These are phyloP conservation scores for Sanghuangporus baumii DNA, from an alignment of 1,284 basidiomycete genomes.

Conservation along the genomic window DNA sequence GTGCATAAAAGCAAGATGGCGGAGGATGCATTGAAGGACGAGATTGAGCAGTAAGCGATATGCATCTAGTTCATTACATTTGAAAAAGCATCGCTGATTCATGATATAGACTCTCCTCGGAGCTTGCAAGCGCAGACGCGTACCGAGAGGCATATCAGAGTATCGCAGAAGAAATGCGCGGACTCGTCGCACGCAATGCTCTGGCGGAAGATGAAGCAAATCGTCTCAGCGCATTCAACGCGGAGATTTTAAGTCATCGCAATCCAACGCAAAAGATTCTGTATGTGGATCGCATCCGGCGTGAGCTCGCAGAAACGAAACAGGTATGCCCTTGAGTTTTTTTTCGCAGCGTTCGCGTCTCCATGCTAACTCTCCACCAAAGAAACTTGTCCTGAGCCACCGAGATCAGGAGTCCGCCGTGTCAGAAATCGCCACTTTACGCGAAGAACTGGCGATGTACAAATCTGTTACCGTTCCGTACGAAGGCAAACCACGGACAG, in stretches of 20 bases:
- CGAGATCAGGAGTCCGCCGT: constrained; percentile 49
- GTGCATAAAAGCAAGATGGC: constrained; percentile 51
- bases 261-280: constrained; percentile 71
- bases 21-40: constrained; percentile 55
- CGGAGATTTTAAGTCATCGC: constrained; percentile 66
- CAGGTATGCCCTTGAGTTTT: constrained; percentile 43
- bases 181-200: constrained; percentile 59
- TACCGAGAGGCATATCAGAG: constrained; percentile 64
- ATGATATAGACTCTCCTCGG: constrained; percentile 43
- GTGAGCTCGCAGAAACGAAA: constrained; percentile 64
- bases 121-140: constrained; percentile 50
- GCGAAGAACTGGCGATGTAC: constrained; percentile 61
- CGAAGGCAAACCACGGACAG: constrained; percentile 55
- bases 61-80: not conserved
- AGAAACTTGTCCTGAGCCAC: constrained; percentile 52
- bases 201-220: constrained; percentile 69
- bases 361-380: constrained; percentile 1
- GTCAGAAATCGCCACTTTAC: constrained; percentile 46
- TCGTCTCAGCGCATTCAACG: constrained; percentile 65
- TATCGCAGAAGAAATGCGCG: constrained; percentile 55
- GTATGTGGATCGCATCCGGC: constrained; percentile 67
- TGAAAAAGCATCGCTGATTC: not conserved
- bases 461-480: constrained; percentile 56
- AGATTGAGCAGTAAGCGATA: constrained; percentile 55
- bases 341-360: not conserved